Evolutionary conservation across 257 asterid species (phyloP), one percentile per base, ranked within the genome.

Genomic region (Thymus mandschuricus): DNA sequence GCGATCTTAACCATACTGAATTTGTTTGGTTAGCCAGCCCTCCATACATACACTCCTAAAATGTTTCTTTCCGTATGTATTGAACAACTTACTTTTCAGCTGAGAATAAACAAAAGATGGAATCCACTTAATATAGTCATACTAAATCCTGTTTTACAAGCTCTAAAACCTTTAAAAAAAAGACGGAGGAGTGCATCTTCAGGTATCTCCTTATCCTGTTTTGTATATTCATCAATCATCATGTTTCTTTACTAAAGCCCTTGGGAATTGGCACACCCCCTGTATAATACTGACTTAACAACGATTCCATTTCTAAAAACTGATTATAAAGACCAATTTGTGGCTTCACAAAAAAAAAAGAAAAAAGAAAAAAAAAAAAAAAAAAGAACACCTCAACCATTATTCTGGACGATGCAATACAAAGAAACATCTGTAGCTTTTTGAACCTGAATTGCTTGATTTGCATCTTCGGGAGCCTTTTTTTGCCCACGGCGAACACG

Each of bases 401-500:
- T 30, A 28, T 40, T 72, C 66, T 50, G 68, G 41, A 41, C 63
- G 60, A 69, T 40, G 69, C 54, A 49, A 59, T 41, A 58, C 69
- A 48, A 76, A 70, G 46, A 69, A 40, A 33, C 50, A 57, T 50
- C 40, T 62, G 40, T 48, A 46, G 76, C 45, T 73, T 62, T 75
- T 68, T 64, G 62, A 72, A 95, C 99, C 99, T 95, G 99, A 73
- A 92, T 84, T 67, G 84, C 84, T 84, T 92, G 98, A 82, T 84
- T 95, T 71, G 98, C 84, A 72, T 95, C 99, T 79, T 95, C 98
- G 13, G 96, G 88, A 60, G 96, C 68, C 72, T 88, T 95, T 82
- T 88, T 95, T 72, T 92, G 98, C 62, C 84, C 96, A 71, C 95
- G 99, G 66, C 98, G 98, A 64, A 83, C 81, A 55, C 91, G 96